These are phyloP conservation scores for Vanilla planifolia DNA, from an alignment of 106 monocot species.

Conservation along the genomic window DNA sequence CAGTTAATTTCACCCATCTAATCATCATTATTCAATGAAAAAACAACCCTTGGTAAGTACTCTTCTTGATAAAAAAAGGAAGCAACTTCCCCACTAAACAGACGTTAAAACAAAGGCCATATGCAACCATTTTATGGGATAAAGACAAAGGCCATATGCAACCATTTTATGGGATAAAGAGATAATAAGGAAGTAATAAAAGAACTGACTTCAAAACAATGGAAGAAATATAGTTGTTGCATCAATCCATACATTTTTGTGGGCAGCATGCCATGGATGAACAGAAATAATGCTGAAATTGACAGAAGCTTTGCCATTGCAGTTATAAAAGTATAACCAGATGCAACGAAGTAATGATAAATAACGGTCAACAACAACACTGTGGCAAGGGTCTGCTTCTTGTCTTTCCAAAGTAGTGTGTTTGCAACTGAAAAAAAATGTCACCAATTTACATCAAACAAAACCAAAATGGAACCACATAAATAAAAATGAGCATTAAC, in stretches of 20 bases:
- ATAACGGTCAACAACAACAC: constrained; percentile 50
- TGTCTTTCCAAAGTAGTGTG: constrained; percentile 81
- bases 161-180: too few species aligned
- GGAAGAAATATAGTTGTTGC: neutral
- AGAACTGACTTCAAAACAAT: neutral
- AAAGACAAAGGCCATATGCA: too few species aligned
- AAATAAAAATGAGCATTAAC: neutral
- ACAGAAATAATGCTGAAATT: constrained; percentile 59
- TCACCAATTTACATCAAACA: constrained; percentile 3
- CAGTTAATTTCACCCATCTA: too few species aligned
- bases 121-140: too few species aligned
- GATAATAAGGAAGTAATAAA: too few species aligned
- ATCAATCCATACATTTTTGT: constrained; percentile 49
- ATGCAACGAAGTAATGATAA: constrained; percentile 71
- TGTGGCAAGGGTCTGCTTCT: constrained; percentile 49
- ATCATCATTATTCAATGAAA: too few species aligned
- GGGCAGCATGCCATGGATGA: constrained; percentile 69
- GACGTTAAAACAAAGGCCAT: too few species aligned
- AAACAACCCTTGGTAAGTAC: too few species aligned
- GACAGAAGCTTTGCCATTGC: constrained; percentile 74
- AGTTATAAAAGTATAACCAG: constrained; percentile 65
- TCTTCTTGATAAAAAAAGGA: too few species aligned
- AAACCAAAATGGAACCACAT: neutral
- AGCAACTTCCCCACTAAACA: too few species aligned
- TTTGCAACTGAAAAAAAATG: constrained; percentile 63